Evolutionary conservation across 148 eudicot genomes (phyloP), one percentile per base, ranked within the genome.

Genomic region (Cornus controversa): DNA sequence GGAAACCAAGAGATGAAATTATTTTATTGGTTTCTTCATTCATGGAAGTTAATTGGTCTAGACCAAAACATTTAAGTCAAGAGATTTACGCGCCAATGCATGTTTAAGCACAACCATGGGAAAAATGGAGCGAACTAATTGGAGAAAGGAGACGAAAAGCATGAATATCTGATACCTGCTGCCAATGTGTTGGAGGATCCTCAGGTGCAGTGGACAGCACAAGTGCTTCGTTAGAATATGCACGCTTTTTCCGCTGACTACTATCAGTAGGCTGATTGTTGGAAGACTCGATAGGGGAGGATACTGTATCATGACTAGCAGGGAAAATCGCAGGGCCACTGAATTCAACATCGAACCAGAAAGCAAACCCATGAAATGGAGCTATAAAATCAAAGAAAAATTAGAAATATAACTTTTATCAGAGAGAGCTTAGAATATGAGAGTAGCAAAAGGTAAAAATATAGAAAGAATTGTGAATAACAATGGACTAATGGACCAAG

Each of bases 311-410:
- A 79, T 82, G 78, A 66, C 81, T 75, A 25, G 78, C 62, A 66
- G 83, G 67, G 63, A 78, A 78, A 31, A 76, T 67, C 34, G 80
- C 80, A 22, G 90, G 87, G 60, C 84, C 84, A 79, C 87, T 85
- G 80, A 96, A 96, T 84, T 91, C 93, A 77, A 96, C 99, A 78
- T 96, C 97, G 73, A 96, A 96, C 99, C 99, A 96, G 87, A 96
- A 96, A 22, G 93, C 99, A 88, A 96, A 96, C 34, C 99, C 99
- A 81, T 96, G 91, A 58, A 96, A 92, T 75, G 99, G 93, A 80
- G 98, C 99, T 96, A 94, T 8, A 85, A 75, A 16, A 40, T 57
- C 54, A 23, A 31, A 28, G 23, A 67, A 20, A 25, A 14, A 42
- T 26, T 37, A 23, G 4, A 29, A 40, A 34, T 16, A 34, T 27